Base-by-base conservation (phyloP, 2,329 filamentous ascomycete species). In the Sporothrix dimorphospora region DNA sequence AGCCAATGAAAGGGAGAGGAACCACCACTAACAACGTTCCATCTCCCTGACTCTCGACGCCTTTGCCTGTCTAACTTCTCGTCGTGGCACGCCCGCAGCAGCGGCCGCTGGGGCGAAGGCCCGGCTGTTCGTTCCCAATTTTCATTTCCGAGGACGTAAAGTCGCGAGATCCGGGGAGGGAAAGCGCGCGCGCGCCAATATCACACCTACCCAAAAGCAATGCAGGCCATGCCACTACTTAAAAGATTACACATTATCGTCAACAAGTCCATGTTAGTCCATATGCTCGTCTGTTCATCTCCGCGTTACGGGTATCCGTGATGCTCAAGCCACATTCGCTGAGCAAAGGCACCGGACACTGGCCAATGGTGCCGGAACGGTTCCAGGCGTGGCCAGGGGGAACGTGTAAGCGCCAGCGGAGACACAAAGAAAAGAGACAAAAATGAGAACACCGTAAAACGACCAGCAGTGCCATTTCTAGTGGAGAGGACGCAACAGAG, bases 11-110 rank as follows among this genome's bases (percentile, higher is more conserved):
- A 45, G 0, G 2, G 14, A 11, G 21, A 66, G 21, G 19, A 40
- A 27, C 42, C 47, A 68, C 66, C 47, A 51, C 19, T 21, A 47
- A 72, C 71, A 72, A 72, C 71, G 71, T 72, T 72, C 71, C 71
- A 72, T 72, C 70, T 34, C 19, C 9, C 40, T 69, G 4, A 24
- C 14, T 47, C 21, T 66, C 21, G 21, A 27, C 8, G 1, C 40
- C n/a, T 63, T 12, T 61, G 5, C 40, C 16, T n/a, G 27, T 59
- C 19, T 34, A 4, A 34, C 11, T 34, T 12, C 30, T 19, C 19
- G 8, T 19, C 30, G 34, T 61, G 57, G 34, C 34, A 63, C 57
- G 57, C 34, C 34, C 30, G 55, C 30, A 9, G 40, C 57, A 19
- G 34, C 57, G n/a, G 19, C 27, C 19, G 27, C 57, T 63, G 34